Base-by-base conservation (phyloP, 192 early-diverging fungal species). In the Globomyces pollinis-pini region DNA sequence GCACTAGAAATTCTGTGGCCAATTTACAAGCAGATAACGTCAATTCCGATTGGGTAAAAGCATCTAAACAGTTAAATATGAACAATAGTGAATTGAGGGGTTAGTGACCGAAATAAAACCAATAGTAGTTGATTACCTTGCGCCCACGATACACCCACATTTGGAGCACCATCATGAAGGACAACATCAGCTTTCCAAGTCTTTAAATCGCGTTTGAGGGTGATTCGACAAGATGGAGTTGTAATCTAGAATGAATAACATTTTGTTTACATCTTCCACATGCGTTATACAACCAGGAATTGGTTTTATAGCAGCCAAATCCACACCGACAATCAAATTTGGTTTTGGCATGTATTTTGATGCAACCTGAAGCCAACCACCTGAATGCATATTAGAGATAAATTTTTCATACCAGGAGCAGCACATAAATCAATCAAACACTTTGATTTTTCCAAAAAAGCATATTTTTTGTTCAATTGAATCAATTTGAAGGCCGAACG, bases 401-500 rank as follows among this genome's bases (percentile, higher is more conserved):
- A 13, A 13, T 39, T 28, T 12, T 36, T 26, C 55, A 59, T 1
- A 74, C 96, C 94, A 15, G 96, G 96, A 8, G 96, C 96, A 50
- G 96, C 96, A 68, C 96, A 99, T 30, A 99, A 81, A 86, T 99
- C 96, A 57, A 99, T 88, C 30, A 94, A 75, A 39, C 85, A 85
- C 61, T 86, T 86, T 24, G 94, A 75, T 7, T 88, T 85, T 54
- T 91, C 89, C 23, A 99, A 67, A 68, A 99, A 96, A 75, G 88
- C 90, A 75, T 91, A 99, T 70, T 99, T 96, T 74, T 94, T 95
- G 81, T 99, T 99, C 43, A 99, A 82, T 73, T 99, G 96, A 61
- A 99, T 92, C 38, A 99, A 83, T 82, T 99, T 99, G 84, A 93
- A 99, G 59, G 96, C 96, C 45, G 96, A 94, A 78, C 96, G 92